Conservation (phyloP, 768 basidiomycete species). For the Termitomyces sp. region DNA sequence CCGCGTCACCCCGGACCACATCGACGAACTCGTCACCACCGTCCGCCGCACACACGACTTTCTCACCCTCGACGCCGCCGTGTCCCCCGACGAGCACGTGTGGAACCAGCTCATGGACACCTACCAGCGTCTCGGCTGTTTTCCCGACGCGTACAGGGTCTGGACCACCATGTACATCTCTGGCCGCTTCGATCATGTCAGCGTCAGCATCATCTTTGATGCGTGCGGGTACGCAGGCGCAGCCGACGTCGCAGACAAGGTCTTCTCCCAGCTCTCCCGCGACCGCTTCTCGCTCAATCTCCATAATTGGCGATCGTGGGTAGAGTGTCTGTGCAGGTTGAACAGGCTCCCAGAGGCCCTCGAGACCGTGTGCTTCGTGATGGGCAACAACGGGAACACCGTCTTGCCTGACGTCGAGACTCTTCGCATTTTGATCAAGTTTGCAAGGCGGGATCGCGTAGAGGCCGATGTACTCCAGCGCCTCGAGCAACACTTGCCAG, state of each 20-base stretch:
- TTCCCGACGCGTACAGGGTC: conserved; percentile 64
- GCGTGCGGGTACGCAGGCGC: conserved; percentile 66
- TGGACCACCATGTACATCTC: conserved; percentile 72
- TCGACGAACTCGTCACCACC: conserved; percentile 35
- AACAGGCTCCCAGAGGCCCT: conserved; percentile 63
- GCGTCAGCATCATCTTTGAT: conserved; percentile 81
- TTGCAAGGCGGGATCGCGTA: conserved; percentile 38
- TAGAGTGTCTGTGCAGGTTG: conserved; percentile 82
- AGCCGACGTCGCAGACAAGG: conserved; percentile 43
- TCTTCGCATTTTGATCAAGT: conserved; percentile 48
- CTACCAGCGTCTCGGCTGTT: conserved; percentile 75
- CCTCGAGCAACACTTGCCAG: conserved; percentile 35
- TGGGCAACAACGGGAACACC: conserved; percentile 42
- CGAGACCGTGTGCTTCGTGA: conserved; percentile 56
- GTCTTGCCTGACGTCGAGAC: conserved; percentile 45
- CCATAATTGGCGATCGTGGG: conserved; percentile 75
- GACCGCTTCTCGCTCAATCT: conserved; percentile 49
- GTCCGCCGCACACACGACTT: conserved; percentile 67
- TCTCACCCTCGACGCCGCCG: conserved; percentile 72
- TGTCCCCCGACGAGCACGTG: conserved; percentile 62
- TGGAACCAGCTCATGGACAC: conserved; percentile 89
- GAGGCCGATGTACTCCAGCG: conserved; percentile 40
- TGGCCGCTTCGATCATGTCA: conserved; percentile 52
- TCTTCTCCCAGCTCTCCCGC: conserved; percentile 46
- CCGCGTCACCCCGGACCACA: conserved; percentile 14